Base-by-base conservation (phyloP, 805 yeast genomes). In the Nakazawaea siamensis region DNA sequence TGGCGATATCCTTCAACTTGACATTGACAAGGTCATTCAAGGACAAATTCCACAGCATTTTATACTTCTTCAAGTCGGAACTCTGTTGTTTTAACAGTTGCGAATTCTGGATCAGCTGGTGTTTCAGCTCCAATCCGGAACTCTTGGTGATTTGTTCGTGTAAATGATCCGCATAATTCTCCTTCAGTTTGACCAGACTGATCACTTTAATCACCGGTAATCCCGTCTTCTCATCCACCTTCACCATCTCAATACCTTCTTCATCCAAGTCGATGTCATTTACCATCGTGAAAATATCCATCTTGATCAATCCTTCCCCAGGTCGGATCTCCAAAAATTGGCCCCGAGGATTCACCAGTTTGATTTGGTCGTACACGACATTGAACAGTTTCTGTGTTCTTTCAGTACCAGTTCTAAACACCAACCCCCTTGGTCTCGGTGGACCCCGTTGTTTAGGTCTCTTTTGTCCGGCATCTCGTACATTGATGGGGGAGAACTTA, bases 1-100 rank as follows among this genome's bases (percentile, higher is more conserved):
- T 23, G 20, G n/a, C 16, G 12, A 36, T 31, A n/a, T 36, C 39
- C 17, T 31, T 36, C 26, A 31, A 24, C 16, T 36, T 36, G 15
- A 36, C 39, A 18, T 36, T 36, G 6, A n/a, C 18, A 17, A 36
- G 25, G 14, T 36, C 39, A 16, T 36, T 36, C n/a, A 28, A 18
- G 5, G 39, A 36, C 4, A 36, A 14, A 17, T 27, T 36, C 39
- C 39, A 36, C 18, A 21, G 27, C 35, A 36, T 23, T 13, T 36
- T 36, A 14, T 31, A 31, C 19, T 26, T 25, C 21, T 36, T 35
- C 16, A 20, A 10, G 23, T 18, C 31, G 18, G 10, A 16, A 21
- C 32, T 27, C 13, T 29, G 5, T 6, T 25, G 12, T 29, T 19
- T 17, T 20, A 15, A 11, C 9, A 4, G 20, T 9, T 26, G 15